Percentiles rank a stretch among this genome's conserved stretches.
Evolutionary conservation across 306 rosid species (phyloP).

Genomic region (Fragaria nilgerrensis): DNA sequence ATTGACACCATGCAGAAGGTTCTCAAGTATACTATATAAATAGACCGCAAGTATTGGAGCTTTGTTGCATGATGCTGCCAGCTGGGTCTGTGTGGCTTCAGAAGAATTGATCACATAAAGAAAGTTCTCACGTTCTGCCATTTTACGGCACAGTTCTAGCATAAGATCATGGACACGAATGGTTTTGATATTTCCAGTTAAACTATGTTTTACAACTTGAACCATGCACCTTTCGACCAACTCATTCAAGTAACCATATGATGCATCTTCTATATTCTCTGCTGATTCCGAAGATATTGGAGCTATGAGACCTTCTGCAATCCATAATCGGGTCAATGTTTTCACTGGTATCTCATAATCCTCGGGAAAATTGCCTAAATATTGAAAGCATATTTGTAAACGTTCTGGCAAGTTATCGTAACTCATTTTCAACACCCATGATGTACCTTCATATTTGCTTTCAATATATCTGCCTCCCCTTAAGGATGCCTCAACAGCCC

Average conservation of each 20-base stretch:
- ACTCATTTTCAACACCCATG: constrained; percentile 14
- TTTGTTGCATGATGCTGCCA: not conserved
- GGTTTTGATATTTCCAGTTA: constrained; percentile 41
- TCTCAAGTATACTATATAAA: constrained; percentile 7
- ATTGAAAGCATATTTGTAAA: constrained; percentile 18
- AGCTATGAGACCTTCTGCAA: constrained; percentile 23
- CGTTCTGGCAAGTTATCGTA: constrained; percentile 19
- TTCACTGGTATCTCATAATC: constrained; percentile 12
- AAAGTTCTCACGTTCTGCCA: constrained; percentile 41
- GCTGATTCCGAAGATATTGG: not conserved
- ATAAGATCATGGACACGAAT: constrained; percentile 53
- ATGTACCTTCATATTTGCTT: not conserved
- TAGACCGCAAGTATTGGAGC: constrained; percentile 3
- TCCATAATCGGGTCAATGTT: constrained; percentile 13
- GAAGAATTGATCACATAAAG: constrained; percentile 12
- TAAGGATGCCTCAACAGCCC: not conserved
- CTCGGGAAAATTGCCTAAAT: constrained; percentile 15
- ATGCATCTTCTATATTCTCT: constrained; percentile 39
- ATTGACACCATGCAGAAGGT: constrained; percentile 25
- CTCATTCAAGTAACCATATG: constrained; percentile 34
- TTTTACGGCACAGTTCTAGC: constrained; percentile 45
- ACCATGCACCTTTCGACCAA: constrained; percentile 49
- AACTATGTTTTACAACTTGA: constrained; percentile 44
- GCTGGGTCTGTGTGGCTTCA: not conserved
- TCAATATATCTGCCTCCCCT: not conserved